Evolutionary conservation across 2,329 filamentous ascomycete species (phyloP), one percentile per base, ranked within the genome.

Genomic region (Xylariales sp.): DNA sequence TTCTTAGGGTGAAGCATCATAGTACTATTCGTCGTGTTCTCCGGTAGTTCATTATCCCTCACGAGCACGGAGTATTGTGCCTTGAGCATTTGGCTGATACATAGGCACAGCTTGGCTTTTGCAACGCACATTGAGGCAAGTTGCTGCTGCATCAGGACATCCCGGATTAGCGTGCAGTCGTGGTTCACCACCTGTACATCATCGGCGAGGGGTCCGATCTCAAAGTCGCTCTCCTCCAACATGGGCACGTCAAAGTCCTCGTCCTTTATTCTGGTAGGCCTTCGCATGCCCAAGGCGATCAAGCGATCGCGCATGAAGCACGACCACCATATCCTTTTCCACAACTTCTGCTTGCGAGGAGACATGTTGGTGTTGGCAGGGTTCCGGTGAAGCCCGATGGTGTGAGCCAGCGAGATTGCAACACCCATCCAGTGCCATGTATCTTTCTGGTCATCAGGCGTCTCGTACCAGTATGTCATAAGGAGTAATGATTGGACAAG

Each of bases 391-490:
- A 96, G 74, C 5, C 91, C 90, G 49, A 96, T 95, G 10, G 90
- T 95, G 62, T 95, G 88, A 39, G 89, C 90, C 34, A 96, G 71
- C 10, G 90, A 95, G 45, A 95, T 87, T 31, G 90, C 91, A 27
- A 96, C 88, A 14, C 91, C 91, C 87, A 96, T 95, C 91, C 90
- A 96, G 60, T 96, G 90, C 87, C 91, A 96, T 33, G 90, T 96
- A 61, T 96, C 91, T 63, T 96, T 96, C 59, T 95, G 88, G 60
- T 96, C 91, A 64, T 96, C 89, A 0, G 90, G 90, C 10, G 88
- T 95, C 64, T 96, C 90, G 61, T 96, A 96, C 86, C 91, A 97
- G 62, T 95, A 95, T 3, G 90, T 95, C 86, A 96, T 90, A 45
- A 96, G 74, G 18, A 96, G 73, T 16, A 96, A 73, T 4, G 87